Evolutionary conservation across 495 filamentous ascomycete species (phyloP).

Genomic region (Delitschia confertaspora): DNA sequence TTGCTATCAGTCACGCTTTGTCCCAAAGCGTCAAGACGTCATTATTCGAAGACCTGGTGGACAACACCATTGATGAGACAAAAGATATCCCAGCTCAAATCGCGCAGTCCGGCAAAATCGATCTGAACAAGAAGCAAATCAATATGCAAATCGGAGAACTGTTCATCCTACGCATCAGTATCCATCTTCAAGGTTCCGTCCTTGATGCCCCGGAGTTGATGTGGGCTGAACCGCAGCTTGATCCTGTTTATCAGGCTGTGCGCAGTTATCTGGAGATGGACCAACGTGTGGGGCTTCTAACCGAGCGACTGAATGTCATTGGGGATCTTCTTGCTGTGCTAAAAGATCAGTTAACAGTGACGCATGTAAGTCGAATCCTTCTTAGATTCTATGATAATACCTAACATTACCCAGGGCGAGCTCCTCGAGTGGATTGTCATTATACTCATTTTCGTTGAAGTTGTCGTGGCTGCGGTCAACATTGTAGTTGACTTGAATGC

Average conservation of each 20-base stretch:
- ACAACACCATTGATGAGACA: constrained; percentile 80
- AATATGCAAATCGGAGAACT: constrained; percentile 98
- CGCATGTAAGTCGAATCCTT: constrained; percentile 45
- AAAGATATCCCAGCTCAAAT: constrained; percentile 86
- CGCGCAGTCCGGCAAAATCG: constrained; percentile 80
- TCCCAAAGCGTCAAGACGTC: constrained; percentile 97
- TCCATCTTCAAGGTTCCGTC: constrained; percentile 92
- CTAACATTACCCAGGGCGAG: constrained; percentile 16
- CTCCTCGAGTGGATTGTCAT: constrained; percentile 55
- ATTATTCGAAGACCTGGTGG: constrained; percentile 92
- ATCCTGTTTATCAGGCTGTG: constrained; percentile 91
- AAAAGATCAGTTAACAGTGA: constrained; percentile 91
- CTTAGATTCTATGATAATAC: too few species aligned
- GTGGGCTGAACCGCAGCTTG: constrained; percentile 95
- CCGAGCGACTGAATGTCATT: constrained; percentile 85
- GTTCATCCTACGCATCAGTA: constrained; percentile 94
- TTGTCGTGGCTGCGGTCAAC: constrained; percentile 88
- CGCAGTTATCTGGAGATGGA: constrained; percentile 96
- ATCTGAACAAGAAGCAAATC: constrained; percentile 73
- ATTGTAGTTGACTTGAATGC: constrained; percentile 93
- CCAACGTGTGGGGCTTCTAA: constrained; percentile 82
- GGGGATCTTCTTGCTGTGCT: constrained; percentile 87
- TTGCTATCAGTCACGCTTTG: constrained; percentile 90
- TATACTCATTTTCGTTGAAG: constrained; percentile 89
- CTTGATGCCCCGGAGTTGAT: constrained; percentile 97